Evolutionary conservation across 2,329 filamentous ascomycete genomes (phyloP).

Genomic region (Boeremia exigua): DNA sequence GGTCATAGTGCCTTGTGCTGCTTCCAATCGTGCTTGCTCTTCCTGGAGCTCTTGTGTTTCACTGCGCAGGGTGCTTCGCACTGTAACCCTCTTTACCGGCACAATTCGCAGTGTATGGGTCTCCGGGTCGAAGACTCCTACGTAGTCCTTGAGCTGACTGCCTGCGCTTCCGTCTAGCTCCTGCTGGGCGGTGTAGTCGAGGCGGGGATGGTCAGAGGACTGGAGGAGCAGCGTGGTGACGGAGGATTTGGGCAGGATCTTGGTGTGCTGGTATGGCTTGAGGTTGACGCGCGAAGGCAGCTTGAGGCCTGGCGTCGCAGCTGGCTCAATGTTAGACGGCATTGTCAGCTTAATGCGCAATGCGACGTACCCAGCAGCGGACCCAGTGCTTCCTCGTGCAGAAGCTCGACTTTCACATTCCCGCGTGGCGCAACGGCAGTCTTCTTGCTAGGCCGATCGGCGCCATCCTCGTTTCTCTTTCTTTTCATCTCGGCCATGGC

Average conservation of each 20-base stretch:
- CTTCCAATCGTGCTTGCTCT: constrained; percentile 37
- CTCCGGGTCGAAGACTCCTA: constrained; percentile 65
- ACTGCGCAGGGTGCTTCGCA: constrained; percentile 58
- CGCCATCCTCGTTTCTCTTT: constrained; percentile 43
- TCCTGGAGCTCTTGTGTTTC: constrained; percentile 50
- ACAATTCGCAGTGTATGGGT: constrained; percentile 61
- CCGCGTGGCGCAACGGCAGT: constrained; percentile 49
- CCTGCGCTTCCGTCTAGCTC: constrained; percentile 56
- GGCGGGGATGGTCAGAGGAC: constrained; percentile 64
- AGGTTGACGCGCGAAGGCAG: constrained; percentile 52
- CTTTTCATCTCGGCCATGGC: constrained; percentile 48
- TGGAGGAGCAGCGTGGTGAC: constrained; percentile 61
- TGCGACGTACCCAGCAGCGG: constrained; percentile 56
- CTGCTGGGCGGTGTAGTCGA: constrained; percentile 64
- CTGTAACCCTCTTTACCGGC: constrained; percentile 58
- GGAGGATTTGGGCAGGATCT: constrained; percentile 37
- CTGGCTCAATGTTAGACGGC: constrained; percentile 25
- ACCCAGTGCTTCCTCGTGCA: constrained; percentile 54
- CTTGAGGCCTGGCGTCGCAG: constrained; percentile 52
- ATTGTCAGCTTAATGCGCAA: not conserved
- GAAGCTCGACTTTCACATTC: constrained; percentile 52
- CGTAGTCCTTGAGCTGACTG: constrained; percentile 63
- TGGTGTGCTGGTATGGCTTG: constrained; percentile 55
- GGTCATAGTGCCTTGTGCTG: constrained; percentile 51
- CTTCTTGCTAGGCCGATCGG: constrained; percentile 52